Evolutionary conservation across 768 basidiomycete species (phyloP).

Genomic region (button mushroom (Agaricus bisporus)): DNA sequence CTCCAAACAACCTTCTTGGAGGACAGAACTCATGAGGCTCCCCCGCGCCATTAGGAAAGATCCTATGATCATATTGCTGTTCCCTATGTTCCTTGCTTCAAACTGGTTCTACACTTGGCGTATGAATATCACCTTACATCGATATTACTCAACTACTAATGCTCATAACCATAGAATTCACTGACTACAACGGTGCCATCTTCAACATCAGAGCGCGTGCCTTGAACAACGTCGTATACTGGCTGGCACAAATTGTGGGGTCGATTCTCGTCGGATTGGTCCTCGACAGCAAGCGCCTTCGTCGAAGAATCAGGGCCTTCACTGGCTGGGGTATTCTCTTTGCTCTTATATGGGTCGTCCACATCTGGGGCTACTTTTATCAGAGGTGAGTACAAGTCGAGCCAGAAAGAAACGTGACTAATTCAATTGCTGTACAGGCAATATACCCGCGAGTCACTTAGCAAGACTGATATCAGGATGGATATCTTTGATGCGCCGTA

Average conservation of each 20-base stretch:
- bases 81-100: conserved; percentile 82
- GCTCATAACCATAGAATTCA: conserved; percentile 50
- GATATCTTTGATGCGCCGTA: conserved; percentile 57
- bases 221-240: conserved; percentile 75
- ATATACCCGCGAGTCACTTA: conserved; percentile 53
- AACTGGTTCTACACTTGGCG: conserved; percentile 90
- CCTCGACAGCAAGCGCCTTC: conserved; percentile 50
- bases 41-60: conserved; percentile 65
- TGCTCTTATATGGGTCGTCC: conserved; percentile 58
- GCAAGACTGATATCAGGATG: conserved; percentile 36
- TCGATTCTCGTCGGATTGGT: conserved; percentile 65
- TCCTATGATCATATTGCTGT: conserved; percentile 65
- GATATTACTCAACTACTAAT: neutral
- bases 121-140: conserved; percentile 26
- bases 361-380: conserved; percentile 74
- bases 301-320: conserved; percentile 67
- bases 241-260: conserved; percentile 73
- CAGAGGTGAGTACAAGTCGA: conserved; percentile 48
- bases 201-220: conserved; percentile 78
- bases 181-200: conserved; percentile 71
- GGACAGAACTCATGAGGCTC: conserved; percentile 63
- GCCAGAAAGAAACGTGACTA: neutral
- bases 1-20: conserved; percentile 68
- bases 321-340: conserved; percentile 60
- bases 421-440: conserved; percentile 23